A percentile compares a stretch with the other conserved stretches of the same genome.
Evolutionary conservation across 176 grass and related monocot genomes (phyloP).

Genomic region (Hordeum marinum): DNA sequence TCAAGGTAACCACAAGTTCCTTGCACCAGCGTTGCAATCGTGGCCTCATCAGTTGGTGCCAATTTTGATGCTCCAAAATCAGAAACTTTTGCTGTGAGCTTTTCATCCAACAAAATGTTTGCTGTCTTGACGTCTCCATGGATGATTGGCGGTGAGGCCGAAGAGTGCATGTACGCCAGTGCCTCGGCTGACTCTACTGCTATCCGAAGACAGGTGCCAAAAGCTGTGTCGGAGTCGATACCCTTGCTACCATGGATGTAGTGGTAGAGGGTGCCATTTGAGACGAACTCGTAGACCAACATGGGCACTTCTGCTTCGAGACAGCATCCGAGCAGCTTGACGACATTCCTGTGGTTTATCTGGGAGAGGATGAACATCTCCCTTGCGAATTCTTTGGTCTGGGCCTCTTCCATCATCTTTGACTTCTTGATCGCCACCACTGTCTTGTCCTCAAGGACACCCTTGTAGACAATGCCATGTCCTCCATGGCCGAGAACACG

Average conservation of each 20-base stretch:
- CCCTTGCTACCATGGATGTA: constrained; percentile 43
- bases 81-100: constrained; percentile 38
- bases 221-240: not conserved
- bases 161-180: constrained; percentile 42
- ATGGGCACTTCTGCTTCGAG: constrained; percentile 54
- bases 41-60: constrained; percentile 33
- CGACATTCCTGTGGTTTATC: constrained; percentile 58
- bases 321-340: constrained; percentile 59
- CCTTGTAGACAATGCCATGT: constrained; percentile 43
- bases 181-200: constrained; percentile 41
- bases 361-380: constrained; percentile 65
- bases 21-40: constrained; percentile 52
- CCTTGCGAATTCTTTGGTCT: constrained; percentile 41
- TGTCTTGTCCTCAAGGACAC: constrained; percentile 32
- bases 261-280: constrained; percentile 49
- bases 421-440: constrained; percentile 49
- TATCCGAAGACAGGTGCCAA: constrained; percentile 26
- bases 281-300: constrained; percentile 53
- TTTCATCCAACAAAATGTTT: constrained; percentile 51
- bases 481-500: constrained; percentile 39
- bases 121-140: constrained; percentile 65
- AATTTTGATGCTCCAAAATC: constrained; percentile 56
- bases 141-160: constrained; percentile 42
- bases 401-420: constrained; percentile 31
- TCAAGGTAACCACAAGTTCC: constrained; percentile 67